Evolutionary conservation across 495 filamentous ascomycete genomes (phyloP).

Genomic region (Talaromyces wortmannii): DNA sequence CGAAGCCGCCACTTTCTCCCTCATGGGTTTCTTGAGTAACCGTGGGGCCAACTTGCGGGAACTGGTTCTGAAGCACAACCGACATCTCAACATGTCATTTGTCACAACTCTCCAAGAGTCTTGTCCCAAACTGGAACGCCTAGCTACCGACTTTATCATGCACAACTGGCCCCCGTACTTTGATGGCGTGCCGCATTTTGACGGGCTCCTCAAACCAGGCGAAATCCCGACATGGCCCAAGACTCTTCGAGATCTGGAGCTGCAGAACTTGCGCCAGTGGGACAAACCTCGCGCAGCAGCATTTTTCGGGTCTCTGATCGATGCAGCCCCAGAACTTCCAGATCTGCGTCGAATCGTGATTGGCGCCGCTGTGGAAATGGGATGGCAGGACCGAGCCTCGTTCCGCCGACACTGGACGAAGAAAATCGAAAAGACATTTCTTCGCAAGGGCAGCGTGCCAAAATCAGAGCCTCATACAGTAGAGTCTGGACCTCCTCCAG

Average conservation of each 20-base stretch:
- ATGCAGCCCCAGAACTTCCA: conserved; percentile 54
- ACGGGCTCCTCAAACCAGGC: conserved; percentile 46
- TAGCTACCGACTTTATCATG: conserved; percentile 70
- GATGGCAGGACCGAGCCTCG: conserved; percentile 69
- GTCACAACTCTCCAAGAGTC: conserved; percentile 48
- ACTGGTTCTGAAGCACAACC: conserved; percentile 68
- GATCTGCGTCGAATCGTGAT: conserved; percentile 61
- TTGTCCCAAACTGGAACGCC: conserved; percentile 60
- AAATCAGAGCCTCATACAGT: conserved; percentile 15
- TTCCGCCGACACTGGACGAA: conserved; percentile 69
- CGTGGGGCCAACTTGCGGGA: conserved; percentile 56
- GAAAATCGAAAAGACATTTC: conserved; percentile 57
- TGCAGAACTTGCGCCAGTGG: conserved; percentile 71
- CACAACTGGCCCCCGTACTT: conserved; percentile 50
- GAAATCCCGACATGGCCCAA: conserved; percentile 71
- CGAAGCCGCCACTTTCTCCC: conserved; percentile 50
- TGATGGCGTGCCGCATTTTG: conserved; percentile 67
- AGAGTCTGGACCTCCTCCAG: not conserved
- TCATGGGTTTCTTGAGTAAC: conserved; percentile 52
- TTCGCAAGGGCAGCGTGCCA: conserved; percentile 38
- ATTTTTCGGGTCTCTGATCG: conserved; percentile 70
- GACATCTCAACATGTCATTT: conserved; percentile 66
- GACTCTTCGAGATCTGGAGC: conserved; percentile 59
- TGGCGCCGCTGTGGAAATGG: conserved; percentile 64
- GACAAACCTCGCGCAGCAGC: conserved; percentile 52